These are phyloP conservation scores for Pholiota molesta DNA, from an alignment of 768 basidiomycete genomes.

Conservation along the genomic window DNA sequence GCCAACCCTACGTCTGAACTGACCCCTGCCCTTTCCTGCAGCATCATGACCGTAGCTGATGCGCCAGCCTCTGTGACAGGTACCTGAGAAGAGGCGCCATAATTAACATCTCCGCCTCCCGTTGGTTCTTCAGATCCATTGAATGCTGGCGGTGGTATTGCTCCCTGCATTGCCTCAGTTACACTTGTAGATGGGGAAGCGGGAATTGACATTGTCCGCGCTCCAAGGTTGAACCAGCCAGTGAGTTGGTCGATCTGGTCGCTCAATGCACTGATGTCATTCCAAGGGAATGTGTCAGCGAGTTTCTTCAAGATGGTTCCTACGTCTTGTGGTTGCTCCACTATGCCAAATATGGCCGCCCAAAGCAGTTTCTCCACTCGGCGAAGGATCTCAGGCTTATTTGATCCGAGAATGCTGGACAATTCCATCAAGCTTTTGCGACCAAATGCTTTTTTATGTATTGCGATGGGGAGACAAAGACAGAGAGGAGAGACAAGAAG, in stretches of 20 bases:
- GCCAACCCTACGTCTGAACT: no score
- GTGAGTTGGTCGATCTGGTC: background rate
- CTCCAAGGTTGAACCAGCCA: background rate
- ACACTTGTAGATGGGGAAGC: no score
- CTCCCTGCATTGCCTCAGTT: background rate
- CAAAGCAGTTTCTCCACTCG: background rate
- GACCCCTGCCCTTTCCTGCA: no score
- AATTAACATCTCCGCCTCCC: background rate
- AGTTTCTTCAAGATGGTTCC: background rate
- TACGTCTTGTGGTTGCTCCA: background rate
- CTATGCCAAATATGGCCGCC: background rate
- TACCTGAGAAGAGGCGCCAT: background rate
- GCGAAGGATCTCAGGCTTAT: background rate
- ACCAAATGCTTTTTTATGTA: constrained; percentile 5
- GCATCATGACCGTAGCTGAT: no score
- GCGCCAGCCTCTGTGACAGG: no score
- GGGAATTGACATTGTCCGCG: no score
- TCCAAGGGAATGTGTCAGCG: background rate
- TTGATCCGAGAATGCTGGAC: background rate
- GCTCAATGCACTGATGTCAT: background rate
- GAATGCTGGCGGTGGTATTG: background rate
- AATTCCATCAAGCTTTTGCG: constrained; percentile 1
- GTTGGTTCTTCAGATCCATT: background rate
- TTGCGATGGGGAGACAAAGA: background rate
- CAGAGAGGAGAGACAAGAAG: background rate